These are phyloP conservation scores for Bidens hawaiensis DNA, from an alignment of 140 eudicot species.

Conservation along the genomic window DNA sequence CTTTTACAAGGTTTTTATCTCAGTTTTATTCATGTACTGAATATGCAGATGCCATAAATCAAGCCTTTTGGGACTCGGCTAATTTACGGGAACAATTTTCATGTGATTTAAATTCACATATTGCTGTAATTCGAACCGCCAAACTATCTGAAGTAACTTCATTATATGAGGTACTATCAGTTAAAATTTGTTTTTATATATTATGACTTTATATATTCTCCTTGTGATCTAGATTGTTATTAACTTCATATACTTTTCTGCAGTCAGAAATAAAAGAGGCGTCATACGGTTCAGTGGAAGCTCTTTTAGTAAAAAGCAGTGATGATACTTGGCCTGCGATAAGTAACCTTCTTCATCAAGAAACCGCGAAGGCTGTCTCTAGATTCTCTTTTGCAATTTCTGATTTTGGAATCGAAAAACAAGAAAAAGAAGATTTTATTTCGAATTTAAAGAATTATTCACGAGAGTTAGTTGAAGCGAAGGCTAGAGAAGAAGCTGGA, in stretches of 20 bases:
- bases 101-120: conserved; percentile 76
- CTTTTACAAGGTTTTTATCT: too few species aligned
- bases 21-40: too few species aligned
- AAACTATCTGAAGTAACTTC: conserved; percentile 75
- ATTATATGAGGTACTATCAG: conserved; percentile 79
- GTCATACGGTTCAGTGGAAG: conserved; percentile 76
- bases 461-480: conserved; percentile 73
- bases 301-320: conserved; percentile 73
- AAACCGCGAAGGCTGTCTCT: conserved; percentile 63
- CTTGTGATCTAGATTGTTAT: not conserved
- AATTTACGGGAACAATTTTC: conserved; percentile 68
- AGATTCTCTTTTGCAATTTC: conserved; percentile 72
- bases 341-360: conserved; percentile 76
- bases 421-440: conserved; percentile 60
- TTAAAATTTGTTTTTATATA: not conserved
- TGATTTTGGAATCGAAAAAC: conserved; percentile 79
- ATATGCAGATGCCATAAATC: conserved; percentile 72
- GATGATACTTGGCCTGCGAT: conserved; percentile 95
- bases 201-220: not conserved
- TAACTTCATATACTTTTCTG: conserved; percentile 8
- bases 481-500: conserved; percentile 88
- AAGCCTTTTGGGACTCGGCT: conserved; percentile 80
- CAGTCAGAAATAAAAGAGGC: conserved; percentile 75
- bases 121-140: conserved; percentile 52
- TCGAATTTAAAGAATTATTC: conserved; percentile 54